Percentiles rank a stretch among this genome's conserved stretches.
These are phyloP conservation scores for Vigna radiata DNA, from an alignment of 306 rosid species.

Conservation along the genomic window DNA sequence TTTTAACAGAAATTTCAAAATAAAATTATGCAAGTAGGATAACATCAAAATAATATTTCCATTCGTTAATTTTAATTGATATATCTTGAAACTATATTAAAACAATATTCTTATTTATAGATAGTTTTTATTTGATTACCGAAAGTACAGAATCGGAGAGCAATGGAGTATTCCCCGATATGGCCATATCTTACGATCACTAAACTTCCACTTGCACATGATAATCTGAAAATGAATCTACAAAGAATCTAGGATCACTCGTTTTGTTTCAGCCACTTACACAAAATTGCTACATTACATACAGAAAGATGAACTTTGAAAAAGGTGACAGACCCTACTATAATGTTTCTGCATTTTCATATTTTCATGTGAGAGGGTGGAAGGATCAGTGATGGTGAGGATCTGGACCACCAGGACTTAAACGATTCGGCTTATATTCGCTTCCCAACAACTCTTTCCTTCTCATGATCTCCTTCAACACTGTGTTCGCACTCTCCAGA, in stretches of 20 bases:
- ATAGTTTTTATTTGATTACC: conserved; percentile 2
- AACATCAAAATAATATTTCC: too few relatives aligned
- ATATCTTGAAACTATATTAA: too few relatives aligned
- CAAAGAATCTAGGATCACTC: conserved; percentile 32
- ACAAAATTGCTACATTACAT: conserved; percentile 21
- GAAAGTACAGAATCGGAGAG: neutral
- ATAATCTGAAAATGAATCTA: conserved; percentile 27
- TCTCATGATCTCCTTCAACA: conserved; percentile 49
- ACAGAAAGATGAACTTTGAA: neutral
- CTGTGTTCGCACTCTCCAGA: conserved; percentile 42
- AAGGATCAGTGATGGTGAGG: conserved; percentile 52
- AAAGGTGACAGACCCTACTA: neutral
- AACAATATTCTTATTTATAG: neutral
- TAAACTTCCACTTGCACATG: conserved; percentile 37
- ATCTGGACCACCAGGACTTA: conserved; percentile 63
- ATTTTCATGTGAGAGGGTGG: neutral
- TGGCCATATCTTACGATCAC: conserved; percentile 1
- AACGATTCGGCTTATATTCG: conserved; percentile 28
- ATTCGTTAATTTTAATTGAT: too few relatives aligned
- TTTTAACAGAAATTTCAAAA: too few relatives aligned
- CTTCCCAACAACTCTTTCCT: conserved; percentile 48
- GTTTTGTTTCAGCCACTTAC: neutral
- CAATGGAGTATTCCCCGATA: conserved; percentile 4
- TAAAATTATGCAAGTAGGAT: too few relatives aligned
- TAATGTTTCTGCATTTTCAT: conserved; percentile 9